phyloP scores from a whole-genome alignment of 2,329 filamentous ascomycete genomes.

The Mariannaea sp. region DNA sequence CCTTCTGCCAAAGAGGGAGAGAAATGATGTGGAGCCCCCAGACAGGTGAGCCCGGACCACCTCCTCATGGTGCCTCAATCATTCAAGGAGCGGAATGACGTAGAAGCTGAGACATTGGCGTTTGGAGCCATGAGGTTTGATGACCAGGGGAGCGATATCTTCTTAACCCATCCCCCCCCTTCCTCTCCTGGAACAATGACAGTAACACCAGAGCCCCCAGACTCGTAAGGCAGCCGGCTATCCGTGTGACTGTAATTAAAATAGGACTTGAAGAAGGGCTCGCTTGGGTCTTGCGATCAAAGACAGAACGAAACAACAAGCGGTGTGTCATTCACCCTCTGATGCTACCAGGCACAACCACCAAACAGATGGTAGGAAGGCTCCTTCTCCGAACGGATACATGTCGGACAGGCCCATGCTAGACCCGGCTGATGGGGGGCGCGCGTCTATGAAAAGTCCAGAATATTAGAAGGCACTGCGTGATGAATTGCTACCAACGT shows the following conservation, averaged over 20 bases:
- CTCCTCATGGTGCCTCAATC: no score
- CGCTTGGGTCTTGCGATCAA: no score
- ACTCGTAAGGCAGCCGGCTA: no score
- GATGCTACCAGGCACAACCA: neutral
- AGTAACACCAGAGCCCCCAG: no score
- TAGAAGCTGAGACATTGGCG: slow-evolving; percentile 21
- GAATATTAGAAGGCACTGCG: neutral
- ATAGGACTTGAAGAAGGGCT: no score
- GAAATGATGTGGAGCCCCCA: slow-evolving; percentile 11
- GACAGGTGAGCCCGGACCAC: slow-evolving; percentile 6
- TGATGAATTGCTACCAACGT: neutral
- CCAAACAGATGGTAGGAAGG: neutral
- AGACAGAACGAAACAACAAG: neutral
- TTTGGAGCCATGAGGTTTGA: slow-evolving; percentile 6
- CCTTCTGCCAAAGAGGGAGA: neutral
- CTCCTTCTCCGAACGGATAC: neutral
- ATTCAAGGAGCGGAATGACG: slow-evolving; percentile 28
- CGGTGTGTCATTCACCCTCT: neutral
- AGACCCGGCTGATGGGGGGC: neutral
- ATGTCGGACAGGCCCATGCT: neutral
- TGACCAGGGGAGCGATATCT: neutral
- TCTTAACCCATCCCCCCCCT: no score
- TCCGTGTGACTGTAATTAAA: no score
- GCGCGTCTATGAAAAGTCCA: neutral
- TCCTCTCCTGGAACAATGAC: no score